These are phyloP conservation scores for Brassica balearica DNA, from an alignment of 441 rosid genomes.

Conservation along the genomic window DNA sequence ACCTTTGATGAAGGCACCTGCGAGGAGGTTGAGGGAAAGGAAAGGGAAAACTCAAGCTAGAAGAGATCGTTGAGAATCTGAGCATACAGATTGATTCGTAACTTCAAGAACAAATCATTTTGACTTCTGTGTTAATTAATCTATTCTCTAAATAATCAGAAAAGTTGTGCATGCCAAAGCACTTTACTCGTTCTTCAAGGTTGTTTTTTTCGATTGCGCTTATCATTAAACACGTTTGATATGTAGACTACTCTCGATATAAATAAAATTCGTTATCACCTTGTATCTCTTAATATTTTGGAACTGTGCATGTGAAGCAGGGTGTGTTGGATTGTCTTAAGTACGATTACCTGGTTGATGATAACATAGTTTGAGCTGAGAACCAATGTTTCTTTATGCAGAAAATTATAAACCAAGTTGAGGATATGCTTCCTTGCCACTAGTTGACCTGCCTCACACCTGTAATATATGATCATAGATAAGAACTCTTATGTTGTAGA, in stretches of 20 bases:
- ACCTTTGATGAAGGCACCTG: conserved; percentile 23
- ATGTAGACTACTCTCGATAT: neutral
- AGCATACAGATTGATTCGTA: conserved; percentile 44
- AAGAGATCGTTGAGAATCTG: conserved; percentile 44
- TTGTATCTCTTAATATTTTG: neutral
- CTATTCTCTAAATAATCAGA: conserved; percentile 35
- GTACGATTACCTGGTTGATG: neutral
- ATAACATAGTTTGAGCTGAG: neutral
- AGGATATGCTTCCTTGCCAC: neutral
- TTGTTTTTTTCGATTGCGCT: conserved; percentile 10
- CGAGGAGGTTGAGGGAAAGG: conserved; percentile 41
- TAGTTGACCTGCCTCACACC: neutral
- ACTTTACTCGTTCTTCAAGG: conserved; percentile 25
- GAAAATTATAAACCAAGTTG: neutral
- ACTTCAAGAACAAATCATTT: conserved; percentile 16
- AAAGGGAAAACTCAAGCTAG: conserved; percentile 48
- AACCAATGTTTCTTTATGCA: neutral
- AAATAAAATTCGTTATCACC: conserved; percentile 1
- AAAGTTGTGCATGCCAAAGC: conserved; percentile 35
- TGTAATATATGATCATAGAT: neutral
- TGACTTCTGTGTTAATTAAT: neutral
- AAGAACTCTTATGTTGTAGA: neutral
- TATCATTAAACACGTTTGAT: neutral
- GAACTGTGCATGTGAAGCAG: neutral
- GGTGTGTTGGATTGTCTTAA: neutral